These are phyloP conservation scores for Diplodia corticola DNA, from an alignment of 2,329 filamentous ascomycete genomes.

Conservation along the genomic window DNA sequence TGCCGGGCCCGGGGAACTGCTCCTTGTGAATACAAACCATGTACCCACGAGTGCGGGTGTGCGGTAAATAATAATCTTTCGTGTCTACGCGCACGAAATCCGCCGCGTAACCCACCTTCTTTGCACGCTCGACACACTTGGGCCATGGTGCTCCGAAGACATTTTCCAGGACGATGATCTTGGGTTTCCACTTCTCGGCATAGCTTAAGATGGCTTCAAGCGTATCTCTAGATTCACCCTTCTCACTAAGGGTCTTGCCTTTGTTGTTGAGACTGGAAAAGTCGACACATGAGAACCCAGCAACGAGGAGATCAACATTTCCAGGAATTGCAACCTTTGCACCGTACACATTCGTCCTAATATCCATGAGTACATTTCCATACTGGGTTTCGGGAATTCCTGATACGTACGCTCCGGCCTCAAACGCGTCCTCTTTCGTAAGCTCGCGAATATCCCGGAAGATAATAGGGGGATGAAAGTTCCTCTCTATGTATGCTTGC, in stretches of 20 bases:
- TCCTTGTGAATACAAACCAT: conserved; percentile 47
- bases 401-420: conserved; percentile 23
- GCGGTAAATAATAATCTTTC: conserved; percentile 72
- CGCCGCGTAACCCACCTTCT: conserved; percentile 58
- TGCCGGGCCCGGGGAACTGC: conserved; percentile 28
- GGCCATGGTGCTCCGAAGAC: conserved; percentile 63
- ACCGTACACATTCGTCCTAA: conserved; percentile 64
- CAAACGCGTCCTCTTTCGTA: conserved; percentile 51
- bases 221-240: conserved; percentile 66
- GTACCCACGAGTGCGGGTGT: conserved; percentile 55
- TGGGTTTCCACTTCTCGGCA: conserved; percentile 56
- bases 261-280: conserved; percentile 66
- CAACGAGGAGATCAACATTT: conserved; percentile 65
- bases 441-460: conserved; percentile 50
- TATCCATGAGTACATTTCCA: background rate
- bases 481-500: conserved; percentile 51
- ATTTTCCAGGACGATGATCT: conserved; percentile 72
- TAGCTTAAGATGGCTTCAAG: conserved; percentile 64
- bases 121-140: conserved; percentile 39
- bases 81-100: conserved; percentile 59
- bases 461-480: conserved; percentile 45
- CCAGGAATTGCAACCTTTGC: conserved; percentile 57
- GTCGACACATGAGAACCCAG: conserved; percentile 75
- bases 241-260: conserved; percentile 50
- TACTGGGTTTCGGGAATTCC: no score